phyloP scores from a whole-genome alignment of 2,329 filamentous ascomycete genomes.

The Curvularia sp. region DNA sequence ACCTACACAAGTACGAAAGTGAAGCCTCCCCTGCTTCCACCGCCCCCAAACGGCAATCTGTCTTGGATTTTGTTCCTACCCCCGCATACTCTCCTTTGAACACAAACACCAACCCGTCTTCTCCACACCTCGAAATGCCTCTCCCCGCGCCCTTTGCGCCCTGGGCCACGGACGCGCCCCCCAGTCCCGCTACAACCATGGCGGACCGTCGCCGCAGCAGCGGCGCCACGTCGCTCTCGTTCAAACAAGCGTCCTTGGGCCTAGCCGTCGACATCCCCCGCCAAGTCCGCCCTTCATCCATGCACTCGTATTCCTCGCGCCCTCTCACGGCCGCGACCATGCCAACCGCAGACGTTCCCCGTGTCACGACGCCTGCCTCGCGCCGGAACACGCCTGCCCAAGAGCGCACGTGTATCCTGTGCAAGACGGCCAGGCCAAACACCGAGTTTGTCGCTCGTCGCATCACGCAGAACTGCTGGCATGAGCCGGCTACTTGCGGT shows the following conservation, averaged over 20 bases:
- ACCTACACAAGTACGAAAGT: constrained; percentile 18
- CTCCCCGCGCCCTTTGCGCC: constrained; percentile 36
- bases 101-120: constrained; percentile 6
- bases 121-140: constrained; percentile 16
- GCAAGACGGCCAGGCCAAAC: constrained; percentile 32
- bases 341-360: constrained; percentile 6
- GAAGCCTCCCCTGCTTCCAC: constrained; percentile 13
- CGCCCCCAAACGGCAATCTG: constrained; percentile 21
- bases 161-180: constrained; percentile 28
- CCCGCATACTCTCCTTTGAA: constrained; percentile 34
- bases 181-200: constrained; percentile 30
- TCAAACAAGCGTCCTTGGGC: constrained; percentile 14
- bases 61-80: constrained; percentile 29
- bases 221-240: constrained; percentile 20
- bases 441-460: constrained; percentile 32
- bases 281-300: constrained; percentile 27
- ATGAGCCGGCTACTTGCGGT: constrained; percentile 40
- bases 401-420: constrained; percentile 38
- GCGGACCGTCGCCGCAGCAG: constrained; percentile 23
- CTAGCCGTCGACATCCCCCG: constrained; percentile 16
- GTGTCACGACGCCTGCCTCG: constrained; percentile 17
- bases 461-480: constrained; percentile 37
- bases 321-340: background rate
- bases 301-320: constrained; percentile 16
- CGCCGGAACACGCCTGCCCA: constrained; percentile 28